Evolutionary conservation across 1,284 basidiomycete species (phyloP), one percentile per base, ranked within the genome.

Genomic region (Stygiomarasmius scandens): DNA sequence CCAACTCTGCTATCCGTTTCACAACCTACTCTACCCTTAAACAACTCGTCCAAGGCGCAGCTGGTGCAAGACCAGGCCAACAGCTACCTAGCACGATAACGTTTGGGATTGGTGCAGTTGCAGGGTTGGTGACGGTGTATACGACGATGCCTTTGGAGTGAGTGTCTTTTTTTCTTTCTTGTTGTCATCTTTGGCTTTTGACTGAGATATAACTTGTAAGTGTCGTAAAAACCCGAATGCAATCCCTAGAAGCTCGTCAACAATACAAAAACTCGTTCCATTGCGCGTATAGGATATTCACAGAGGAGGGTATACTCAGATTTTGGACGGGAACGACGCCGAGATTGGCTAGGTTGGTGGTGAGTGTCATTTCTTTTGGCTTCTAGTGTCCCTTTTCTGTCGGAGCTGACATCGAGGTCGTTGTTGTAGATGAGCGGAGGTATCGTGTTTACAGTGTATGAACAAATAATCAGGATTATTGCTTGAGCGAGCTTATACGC

Each of bases 321-420:
- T 97, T 99, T 74, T 99, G 96, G 96, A 93, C 92, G 22, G 96
- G 96, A 1, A 95, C 96, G 4, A 96, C 95, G 1, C 96, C 96
- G 0, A 77, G 96, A 60, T 74, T 98, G 38, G 86, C 85, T 10
- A 81, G 96, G 29, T 73, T 98, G 46, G 89, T 95, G 68, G 91
- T 96, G 66, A 77, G 93, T 81, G 11, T 24, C 3, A n/a, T 19
- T n/a, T 6, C 29, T 45, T 52, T 32, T 6, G 6, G 5, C 24
- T 43, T 2, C 16, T 38, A 38, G 25, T 5, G 25, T 48, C 4
- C 22, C 19, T 58, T 19, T 25, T 29, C 29, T 27, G 12, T 3
- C 49, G 24, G 10, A 32, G 12, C 41, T 60, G 43, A 58, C 53
- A 19, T 44, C 14, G n/a, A n/a, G n/a, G n/a, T n/a, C n/a, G n/a